Evolutionary conservation across 225 moss, liverwort and hornwort species (phyloP), one percentile per base, ranked within the genome.

Genomic region (Marchantia polymorpha): DNA sequence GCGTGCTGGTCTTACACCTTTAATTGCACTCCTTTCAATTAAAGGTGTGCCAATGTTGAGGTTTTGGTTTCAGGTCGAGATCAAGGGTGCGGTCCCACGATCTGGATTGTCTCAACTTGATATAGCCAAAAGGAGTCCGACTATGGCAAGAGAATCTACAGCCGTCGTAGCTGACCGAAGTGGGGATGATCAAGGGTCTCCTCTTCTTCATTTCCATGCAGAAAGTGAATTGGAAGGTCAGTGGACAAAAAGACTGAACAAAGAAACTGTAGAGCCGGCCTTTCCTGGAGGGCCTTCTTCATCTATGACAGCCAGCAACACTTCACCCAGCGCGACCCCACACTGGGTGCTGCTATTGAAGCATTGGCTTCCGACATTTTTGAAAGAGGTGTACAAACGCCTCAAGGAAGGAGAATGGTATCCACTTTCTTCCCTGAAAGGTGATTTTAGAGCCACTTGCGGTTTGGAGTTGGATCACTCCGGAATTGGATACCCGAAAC

Each of bases 321-420:
- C 3, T 39, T 39, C 39, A 39, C 39, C 39, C 3, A 39, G 39
- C 39, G 39, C 39, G 39, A 5, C 3, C 39, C 5, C 39, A 39
- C 39, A 39, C 19, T 99, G 97, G 97, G 86, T 94, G 74, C 76
- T 72, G 66, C 90, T 84, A 78, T 99, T 99, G 81, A 93, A 82
- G 82, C 84, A 88, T 69, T 99, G 97, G 97, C 97, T 99, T 74
- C 97, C 97, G 74, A 86, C 67, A 65, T 99, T 95, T 82, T 80
- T 99, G 84, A 83, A 84, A 0, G 93, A 90, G 84, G 97, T 99
- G 39, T 99, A 95, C 30, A 89, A 88, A 78, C 92, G 97, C n/a
- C 68, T 99, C 65, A 95, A 99, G 86, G 95, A 92, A 83, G 95
- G 97, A 39, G 95, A 99, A 73, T 93, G 95, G 90, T 99, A 99